Conservation (phyloP, 768 basidiomycete genomes). For the Ephemerocybe angulata region DNA sequence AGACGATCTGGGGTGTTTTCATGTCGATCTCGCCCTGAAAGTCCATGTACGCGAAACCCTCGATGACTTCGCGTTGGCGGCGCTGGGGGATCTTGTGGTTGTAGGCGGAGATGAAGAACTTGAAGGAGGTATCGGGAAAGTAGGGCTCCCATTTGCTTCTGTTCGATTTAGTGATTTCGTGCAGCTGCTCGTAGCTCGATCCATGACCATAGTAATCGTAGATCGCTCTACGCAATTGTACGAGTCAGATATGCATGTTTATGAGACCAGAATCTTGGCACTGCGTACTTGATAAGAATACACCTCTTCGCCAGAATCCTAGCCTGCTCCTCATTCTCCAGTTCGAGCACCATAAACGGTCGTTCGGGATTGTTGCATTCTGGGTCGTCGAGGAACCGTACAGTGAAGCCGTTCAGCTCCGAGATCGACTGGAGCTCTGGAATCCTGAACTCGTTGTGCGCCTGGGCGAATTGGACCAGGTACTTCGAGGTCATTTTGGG, state of each 20-base stretch:
- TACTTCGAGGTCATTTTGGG: constrained; percentile 29
- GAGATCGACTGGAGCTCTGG: constrained; percentile 80
- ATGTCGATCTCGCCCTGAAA: constrained; percentile 80
- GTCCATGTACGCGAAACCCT: constrained; percentile 82
- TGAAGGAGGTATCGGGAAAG: constrained; percentile 69
- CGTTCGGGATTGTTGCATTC: constrained; percentile 50
- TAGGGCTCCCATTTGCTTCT: constrained; percentile 55
- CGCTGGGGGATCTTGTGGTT: constrained; percentile 70
- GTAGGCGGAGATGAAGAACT: constrained; percentile 70
- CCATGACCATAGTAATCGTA: constrained; percentile 78
- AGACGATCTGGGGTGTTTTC: constrained; percentile 67
- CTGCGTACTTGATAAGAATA: constrained; percentile 77
- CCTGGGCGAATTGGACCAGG: constrained; percentile 77
- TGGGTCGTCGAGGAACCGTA: constrained; percentile 43
- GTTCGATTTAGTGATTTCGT: constrained; percentile 46
- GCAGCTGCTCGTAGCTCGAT: constrained; percentile 64
- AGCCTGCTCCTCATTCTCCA: constrained; percentile 73
- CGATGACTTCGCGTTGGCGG: constrained; percentile 64
- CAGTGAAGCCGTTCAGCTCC: constrained; percentile 64
- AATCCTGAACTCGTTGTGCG: constrained; percentile 76
- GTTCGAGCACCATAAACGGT: constrained; percentile 71
- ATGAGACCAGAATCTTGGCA: not conserved
- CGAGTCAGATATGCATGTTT: not conserved
- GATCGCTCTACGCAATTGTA: constrained; percentile 50
- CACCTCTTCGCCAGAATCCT: constrained; percentile 69